These are phyloP conservation scores for Xylaria arbuscula DNA, from an alignment of 2,329 filamentous ascomycete species.

Conservation along the genomic window DNA sequence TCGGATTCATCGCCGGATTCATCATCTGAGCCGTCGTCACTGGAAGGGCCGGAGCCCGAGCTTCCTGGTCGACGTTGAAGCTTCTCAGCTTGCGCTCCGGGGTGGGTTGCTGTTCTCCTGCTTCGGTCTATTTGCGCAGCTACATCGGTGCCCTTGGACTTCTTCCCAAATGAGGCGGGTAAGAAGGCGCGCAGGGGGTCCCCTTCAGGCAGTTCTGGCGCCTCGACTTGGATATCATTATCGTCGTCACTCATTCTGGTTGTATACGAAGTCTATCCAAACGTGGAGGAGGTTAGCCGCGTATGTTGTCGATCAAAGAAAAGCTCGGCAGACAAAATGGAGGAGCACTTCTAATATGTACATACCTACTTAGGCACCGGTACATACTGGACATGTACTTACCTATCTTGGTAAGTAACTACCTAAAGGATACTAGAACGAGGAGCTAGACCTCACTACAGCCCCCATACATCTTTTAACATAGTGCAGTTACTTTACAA, in stretches of 20 bases:
- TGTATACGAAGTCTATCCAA: neutral
- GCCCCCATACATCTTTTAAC: too few relatives aligned
- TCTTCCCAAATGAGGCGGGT: conserved; percentile 87
- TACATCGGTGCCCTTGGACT: conserved; percentile 77
- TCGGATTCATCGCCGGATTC: conserved; percentile 67
- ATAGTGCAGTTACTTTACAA: too few relatives aligned
- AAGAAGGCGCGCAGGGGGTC: conserved; percentile 81
- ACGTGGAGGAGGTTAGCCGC: neutral
- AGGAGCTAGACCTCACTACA: too few relatives aligned
- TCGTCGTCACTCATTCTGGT: conserved; percentile 66
- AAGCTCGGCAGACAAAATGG: neutral
- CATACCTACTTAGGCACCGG: neutral
- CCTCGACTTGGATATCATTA: conserved; percentile 69
- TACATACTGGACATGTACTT: neutral
- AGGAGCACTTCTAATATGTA: neutral
- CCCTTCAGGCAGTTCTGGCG: conserved; percentile 66
- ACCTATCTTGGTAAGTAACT: neutral
- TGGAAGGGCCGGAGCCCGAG: conserved; percentile 48
- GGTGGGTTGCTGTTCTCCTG: conserved; percentile 66
- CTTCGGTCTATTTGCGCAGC: conserved; percentile 84
- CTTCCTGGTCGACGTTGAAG: conserved; percentile 45
- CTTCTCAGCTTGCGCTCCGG: conserved; percentile 47
- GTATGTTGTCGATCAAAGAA: neutral
- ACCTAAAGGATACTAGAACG: neutral
- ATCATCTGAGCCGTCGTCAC: conserved; percentile 61